These are phyloP conservation scores for Marchantia polymorpha DNA, from an alignment of 225 moss, liverwort and hornwort genomes.

Conservation along the genomic window DNA sequence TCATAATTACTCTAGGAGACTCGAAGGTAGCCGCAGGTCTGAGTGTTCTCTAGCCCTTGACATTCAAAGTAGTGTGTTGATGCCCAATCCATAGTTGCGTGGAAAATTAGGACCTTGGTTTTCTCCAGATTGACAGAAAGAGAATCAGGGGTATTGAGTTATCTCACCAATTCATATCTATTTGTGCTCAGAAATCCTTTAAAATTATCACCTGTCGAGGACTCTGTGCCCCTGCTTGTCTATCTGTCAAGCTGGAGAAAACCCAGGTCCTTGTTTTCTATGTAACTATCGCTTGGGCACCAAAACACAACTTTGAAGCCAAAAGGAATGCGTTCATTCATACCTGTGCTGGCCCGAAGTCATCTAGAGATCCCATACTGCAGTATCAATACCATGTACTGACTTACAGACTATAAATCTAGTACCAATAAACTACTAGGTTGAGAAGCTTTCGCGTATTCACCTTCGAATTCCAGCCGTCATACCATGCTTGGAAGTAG, in stretches of 20 bases:
- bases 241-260: slow-evolving; percentile 56
- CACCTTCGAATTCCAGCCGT: neutral
- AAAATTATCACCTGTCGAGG: neutral
- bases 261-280: slow-evolving; percentile 36
- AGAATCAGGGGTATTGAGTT: slow-evolving; percentile 14
- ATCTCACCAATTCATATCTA: neutral
- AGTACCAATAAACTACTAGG: neutral
- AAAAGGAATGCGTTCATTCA: slow-evolving; percentile 12
- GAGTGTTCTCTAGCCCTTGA: slow-evolving; percentile 21
- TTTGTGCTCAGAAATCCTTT: neutral
- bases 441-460: neutral
- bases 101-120: slow-evolving; percentile 40
- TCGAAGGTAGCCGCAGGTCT: neutral
- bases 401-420: neutral
- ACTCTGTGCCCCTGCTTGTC: slow-evolving; percentile 21
- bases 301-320: slow-evolving; percentile 37
- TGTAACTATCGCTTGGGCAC: slow-evolving; percentile 36
- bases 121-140: slow-evolving; percentile 48
- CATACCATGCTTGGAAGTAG: neutral
- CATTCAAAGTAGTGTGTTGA: slow-evolving; percentile 38
- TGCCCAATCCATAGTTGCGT: slow-evolving; percentile 38
- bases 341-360: neutral
- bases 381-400: neutral
- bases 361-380: neutral
- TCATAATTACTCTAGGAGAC: neutral